Conservation (phyloP, 805 yeast species). For the Grigorovia transvaalensis region DNA sequence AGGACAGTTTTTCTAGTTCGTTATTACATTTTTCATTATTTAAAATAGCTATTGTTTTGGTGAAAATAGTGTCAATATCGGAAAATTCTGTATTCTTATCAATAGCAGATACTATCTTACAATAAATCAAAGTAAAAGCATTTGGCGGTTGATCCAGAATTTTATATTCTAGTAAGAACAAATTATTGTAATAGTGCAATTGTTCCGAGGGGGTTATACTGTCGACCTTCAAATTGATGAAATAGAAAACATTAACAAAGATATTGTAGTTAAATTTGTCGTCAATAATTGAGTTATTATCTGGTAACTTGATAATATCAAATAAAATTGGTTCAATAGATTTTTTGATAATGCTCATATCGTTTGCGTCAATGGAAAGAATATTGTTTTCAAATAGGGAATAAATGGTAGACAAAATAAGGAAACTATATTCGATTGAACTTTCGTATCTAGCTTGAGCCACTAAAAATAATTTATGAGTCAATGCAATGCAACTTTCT, state of each 20-base stretch:
- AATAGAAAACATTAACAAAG: constrained; percentile 28
- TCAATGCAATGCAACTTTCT: constrained; percentile 19
- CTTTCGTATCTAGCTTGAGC: constrained; percentile 4
- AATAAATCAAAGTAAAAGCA: constrained; percentile 31
- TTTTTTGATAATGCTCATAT: constrained; percentile 11
- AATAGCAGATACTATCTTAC: constrained; percentile 41
- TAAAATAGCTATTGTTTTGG: constrained; percentile 1
- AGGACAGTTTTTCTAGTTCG: constrained; percentile 18
- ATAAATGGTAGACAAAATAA: constrained; percentile 19
- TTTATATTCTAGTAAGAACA: constrained; percentile 28
- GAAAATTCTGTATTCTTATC: constrained; percentile 33
- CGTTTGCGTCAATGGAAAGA: constrained; percentile 8
- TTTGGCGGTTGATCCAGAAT: constrained; percentile 12
- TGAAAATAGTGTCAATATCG: constrained; percentile 6
- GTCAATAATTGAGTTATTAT: constrained; percentile 6
- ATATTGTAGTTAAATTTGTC: constrained; percentile 21
- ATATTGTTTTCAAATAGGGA: constrained; percentile 20
- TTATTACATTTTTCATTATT: neutral
- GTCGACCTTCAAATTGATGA: constrained; percentile 26
- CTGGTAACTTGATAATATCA: constrained; percentile 2
- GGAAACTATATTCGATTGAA: constrained; percentile 19
- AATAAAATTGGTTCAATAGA: constrained; percentile 15
- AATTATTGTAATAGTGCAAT: constrained; percentile 28
- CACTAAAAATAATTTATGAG: constrained; percentile 9
- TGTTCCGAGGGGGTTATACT: constrained; percentile 35